Evolutionary conservation across 352 stramenopile species (phyloP), one percentile per base, ranked within the genome.

Genomic region (Pythium insidiosum): DNA sequence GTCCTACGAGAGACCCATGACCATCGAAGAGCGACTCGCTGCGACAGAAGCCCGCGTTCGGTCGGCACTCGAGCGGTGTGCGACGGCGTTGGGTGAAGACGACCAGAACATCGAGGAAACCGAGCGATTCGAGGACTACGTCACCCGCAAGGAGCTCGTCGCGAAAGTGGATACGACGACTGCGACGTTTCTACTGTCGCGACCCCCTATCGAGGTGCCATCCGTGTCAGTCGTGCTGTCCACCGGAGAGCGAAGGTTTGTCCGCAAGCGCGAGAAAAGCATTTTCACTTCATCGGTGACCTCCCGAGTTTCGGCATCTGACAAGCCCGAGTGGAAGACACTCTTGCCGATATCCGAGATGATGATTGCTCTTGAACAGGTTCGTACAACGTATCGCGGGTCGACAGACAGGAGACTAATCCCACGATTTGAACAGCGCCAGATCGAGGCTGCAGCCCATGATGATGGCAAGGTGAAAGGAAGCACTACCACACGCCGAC

Each of bases 381-480:
- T 63, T 31, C 21, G 48, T 15, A 20, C 35, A 2, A 19, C n/a
- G 30, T 20, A 20, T 21, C 6, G 6, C 16, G 34, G 6, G 12
- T 6, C 34, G 12, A n/a, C 28, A 15, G 28, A 33, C 28, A 15
- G 28, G 28, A 9, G 9, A 15, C 28, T 33, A 15, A 33, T 46
- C 39, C 31, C 20, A 9, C 29, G 10, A 20, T n/a, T 24, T 33
- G 22, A 41, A 20, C 43, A 91, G 74, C 73, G 78, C 15, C 65
- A 89, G 44, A 86, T 90, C 23, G 66, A 86, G 50, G 63, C 68
- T 20, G 60, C 63, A 10, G n/a, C n/a, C n/a, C n/a, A n/a, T n/a
- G n/a, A n/a, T n/a, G n/a, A n/a, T n/a, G n/a, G n/a, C n/a, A n/a
- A n/a, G n/a, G n/a, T n/a, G n/a, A n/a, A n/a, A n/a, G n/a, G n/a